Percentiles rank a stretch among this genome's conserved stretches.
Conservation (phyloP, 805 yeast genomes). For the Lipomyces yamadae region DNA sequence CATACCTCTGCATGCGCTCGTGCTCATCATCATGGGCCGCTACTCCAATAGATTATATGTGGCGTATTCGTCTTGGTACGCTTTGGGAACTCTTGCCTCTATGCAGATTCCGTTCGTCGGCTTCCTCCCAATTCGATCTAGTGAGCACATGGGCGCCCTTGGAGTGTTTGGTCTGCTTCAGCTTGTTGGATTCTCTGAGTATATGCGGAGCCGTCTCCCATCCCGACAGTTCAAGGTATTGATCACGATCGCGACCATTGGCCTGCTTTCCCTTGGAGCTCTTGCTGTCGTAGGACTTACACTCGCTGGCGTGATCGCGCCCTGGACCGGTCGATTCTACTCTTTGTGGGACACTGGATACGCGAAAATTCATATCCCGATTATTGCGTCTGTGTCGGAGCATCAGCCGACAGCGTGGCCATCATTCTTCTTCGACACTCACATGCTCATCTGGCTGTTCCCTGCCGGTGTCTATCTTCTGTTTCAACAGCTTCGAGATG, state of each 20-base stretch:
- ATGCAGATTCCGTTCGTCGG: slow-evolving; percentile 99
- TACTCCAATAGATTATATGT: slow-evolving; percentile 81
- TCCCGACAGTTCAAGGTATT: slow-evolving; percentile 73
- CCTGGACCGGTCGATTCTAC: slow-evolving; percentile 99
- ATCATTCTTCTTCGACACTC: slow-evolving; percentile 92
- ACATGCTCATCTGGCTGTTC: slow-evolving; percentile 93
- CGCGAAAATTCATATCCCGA: slow-evolving; percentile 97
- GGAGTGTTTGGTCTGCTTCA: slow-evolving; percentile 97
- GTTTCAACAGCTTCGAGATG: slow-evolving; percentile 87
- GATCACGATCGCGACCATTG: slow-evolving; percentile 53
- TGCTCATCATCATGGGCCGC: slow-evolving; percentile 90
- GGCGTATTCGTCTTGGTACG: slow-evolving; percentile 95
- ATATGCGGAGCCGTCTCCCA: slow-evolving; percentile 73
- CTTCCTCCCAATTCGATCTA: slow-evolving; percentile 92
- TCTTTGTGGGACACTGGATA: slow-evolving; percentile 97
- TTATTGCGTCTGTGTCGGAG: slow-evolving; percentile 97
- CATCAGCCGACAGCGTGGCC: slow-evolving; percentile 99
- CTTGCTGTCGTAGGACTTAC: slow-evolving; percentile 79
- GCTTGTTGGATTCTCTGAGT: slow-evolving; percentile 83
- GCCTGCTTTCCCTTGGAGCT: slow-evolving; percentile 66
- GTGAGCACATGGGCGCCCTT: slow-evolving; percentile 97
- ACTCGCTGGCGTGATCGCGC: slow-evolving; percentile 91
- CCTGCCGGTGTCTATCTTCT: slow-evolving; percentile 95
- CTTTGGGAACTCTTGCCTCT: slow-evolving; percentile 94
- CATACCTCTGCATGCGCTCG: slow-evolving; percentile 93